These are phyloP conservation scores for Mortierella sp. DNA, from an alignment of 371 early-diverging fungal genomes.

Conservation along the genomic window DNA sequence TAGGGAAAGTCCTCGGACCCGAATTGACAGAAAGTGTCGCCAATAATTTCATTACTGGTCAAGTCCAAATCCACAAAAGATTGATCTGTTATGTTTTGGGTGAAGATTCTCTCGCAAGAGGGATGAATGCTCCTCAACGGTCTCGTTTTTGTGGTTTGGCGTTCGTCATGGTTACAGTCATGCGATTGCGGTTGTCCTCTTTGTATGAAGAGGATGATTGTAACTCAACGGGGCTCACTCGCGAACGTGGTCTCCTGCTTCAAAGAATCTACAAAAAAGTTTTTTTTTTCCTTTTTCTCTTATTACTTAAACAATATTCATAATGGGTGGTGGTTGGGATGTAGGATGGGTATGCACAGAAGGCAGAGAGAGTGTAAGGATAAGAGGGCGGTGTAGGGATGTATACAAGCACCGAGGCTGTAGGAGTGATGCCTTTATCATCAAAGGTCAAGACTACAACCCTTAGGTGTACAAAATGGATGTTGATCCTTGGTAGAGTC, in stretches of 20 bases:
- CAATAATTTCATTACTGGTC: slow-evolving; percentile 38
- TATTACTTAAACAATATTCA: slow-evolving; percentile 10
- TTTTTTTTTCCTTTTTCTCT: slow-evolving; percentile 19
- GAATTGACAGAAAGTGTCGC: slow-evolving; percentile 55
- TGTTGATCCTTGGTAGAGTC: too few species aligned
- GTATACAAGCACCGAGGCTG: neutral
- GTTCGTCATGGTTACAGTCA: slow-evolving; percentile 59
- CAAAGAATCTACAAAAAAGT: slow-evolving; percentile 9
- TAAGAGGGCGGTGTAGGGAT: neutral
- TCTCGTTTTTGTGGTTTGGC: slow-evolving; percentile 52
- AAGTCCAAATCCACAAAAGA: slow-evolving; percentile 35
- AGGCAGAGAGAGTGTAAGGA: neutral
- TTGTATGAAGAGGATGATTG: slow-evolving; percentile 22
- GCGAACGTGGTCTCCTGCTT: slow-evolving; percentile 38
- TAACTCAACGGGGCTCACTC: slow-evolving; percentile 61
- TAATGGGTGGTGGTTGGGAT: neutral
- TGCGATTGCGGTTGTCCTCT: slow-evolving; percentile 57
- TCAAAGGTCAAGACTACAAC: too few species aligned
- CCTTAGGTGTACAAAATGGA: too few species aligned
- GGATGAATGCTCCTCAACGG: slow-evolving; percentile 46
- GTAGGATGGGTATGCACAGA: neutral
- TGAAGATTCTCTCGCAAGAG: slow-evolving; percentile 30
- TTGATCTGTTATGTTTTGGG: slow-evolving; percentile 41
- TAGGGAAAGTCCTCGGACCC: slow-evolving; percentile 60
- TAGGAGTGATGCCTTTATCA: too few species aligned